Base-by-base conservation (phyloP, 2,329 filamentous ascomycete genomes). In the Chaetoscypha palmicola region DNA sequence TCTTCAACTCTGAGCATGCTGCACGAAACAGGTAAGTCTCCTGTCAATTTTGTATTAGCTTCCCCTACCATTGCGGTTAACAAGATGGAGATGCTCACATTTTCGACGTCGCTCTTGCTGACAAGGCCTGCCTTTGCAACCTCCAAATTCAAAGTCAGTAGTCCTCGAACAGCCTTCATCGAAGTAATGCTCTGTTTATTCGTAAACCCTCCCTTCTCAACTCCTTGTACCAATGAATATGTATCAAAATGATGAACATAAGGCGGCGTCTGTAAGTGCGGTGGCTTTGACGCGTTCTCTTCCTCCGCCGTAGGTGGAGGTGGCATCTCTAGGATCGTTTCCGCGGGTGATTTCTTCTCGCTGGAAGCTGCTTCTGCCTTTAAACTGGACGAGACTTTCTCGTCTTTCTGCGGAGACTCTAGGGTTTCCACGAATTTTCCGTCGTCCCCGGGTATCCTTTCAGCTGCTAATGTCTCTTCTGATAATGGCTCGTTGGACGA, bases 181-280 rank as follows among this genome's bases (percentile, higher is more conserved):
- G 88, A 72, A 4, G 82, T 87, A 39, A 89, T 79, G 20, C 88
- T 81, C 64, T 96, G 91, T 0, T 73, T 73, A 34, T 77, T 71
- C 1, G 76, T 79, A 65, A 89, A 96, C 0, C 83, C 84, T 10
- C 81, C 80, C 0, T 67, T 68, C 14, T 81, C 74, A 12, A 98
- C 78, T 56, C 87, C 79, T 59, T 84, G 83, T 12, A 97, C 92
- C 4, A 97, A 76, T 11, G 80, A 82, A 65, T 92, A 98, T 19
- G 83, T 95, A 66, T 98, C 91, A 65, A 98, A 98, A 67, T 97
- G 89, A 67, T 98, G 92, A 24, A 95, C 81, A 61, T 95, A 94
- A 1, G 82, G 85, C 5, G 86, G 78, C 0, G 86, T 76, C 37
- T 79, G 73, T 60, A 85, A 76, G 61, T 89, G 81, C 3, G 83